Evolutionary conservation across 768 basidiomycete species (phyloP).

Genomic region (Trametopsis cervina): DNA sequence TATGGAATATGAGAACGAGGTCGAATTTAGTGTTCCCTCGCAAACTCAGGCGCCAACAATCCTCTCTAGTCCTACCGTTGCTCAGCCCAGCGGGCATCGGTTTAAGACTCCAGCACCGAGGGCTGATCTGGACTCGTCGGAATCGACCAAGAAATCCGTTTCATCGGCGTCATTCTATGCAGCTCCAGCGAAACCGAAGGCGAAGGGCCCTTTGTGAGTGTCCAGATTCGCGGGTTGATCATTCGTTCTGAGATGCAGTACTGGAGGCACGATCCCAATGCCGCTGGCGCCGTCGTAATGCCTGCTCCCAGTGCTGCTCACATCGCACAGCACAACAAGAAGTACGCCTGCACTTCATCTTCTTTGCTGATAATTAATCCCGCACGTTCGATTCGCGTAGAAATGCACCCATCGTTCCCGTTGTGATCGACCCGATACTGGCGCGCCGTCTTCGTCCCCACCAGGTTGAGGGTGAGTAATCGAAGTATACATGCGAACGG

Average conservation of each 20-base stretch:
- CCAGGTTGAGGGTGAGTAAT: conserved; percentile 70
- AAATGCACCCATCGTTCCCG: conserved; percentile 58
- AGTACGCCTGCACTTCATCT: conserved; percentile 33
- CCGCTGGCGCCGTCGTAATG: conserved; percentile 81
- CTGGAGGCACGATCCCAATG: conserved; percentile 68
- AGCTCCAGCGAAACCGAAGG: conserved; percentile 23
- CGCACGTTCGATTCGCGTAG: conserved; percentile 30
- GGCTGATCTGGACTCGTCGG: too few relatives aligned
- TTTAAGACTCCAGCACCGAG: too few relatives aligned
- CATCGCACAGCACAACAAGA: conserved; percentile 60
- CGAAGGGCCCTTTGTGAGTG: conserved; percentile 41
- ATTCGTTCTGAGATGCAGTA: neutral
- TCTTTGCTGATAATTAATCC: neutral
- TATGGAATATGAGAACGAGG: conserved; percentile 24
- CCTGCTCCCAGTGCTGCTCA: conserved; percentile 65
- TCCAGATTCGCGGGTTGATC: neutral
- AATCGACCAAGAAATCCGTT: conserved; percentile 35
- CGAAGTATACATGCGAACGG: neutral
- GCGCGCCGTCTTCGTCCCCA: conserved; percentile 74
- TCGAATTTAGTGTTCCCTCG: conserved; percentile 11
- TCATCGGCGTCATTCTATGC: conserved; percentile 61
- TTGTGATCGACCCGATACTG: conserved; percentile 88
- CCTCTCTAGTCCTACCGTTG: too few relatives aligned
- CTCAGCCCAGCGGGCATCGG: too few relatives aligned
- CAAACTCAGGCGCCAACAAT: neutral